Base-by-base conservation (phyloP, 306 rosid genomes). In the Vigna reflexopilosa region DNA sequence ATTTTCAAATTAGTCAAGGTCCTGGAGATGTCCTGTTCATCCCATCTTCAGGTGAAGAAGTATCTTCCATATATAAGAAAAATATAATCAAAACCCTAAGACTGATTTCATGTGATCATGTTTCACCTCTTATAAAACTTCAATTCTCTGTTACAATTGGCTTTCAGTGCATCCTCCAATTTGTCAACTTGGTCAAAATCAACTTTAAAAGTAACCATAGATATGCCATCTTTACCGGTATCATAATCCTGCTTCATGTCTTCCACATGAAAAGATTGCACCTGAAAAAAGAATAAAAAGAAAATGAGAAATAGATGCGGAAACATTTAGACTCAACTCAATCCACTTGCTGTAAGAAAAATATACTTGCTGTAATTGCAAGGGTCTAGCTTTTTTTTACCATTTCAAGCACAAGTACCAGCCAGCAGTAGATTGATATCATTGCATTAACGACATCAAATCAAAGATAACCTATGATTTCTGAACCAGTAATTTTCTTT, bases 201-300 rank as follows among this genome's bases (percentile, higher is more conserved):
- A 76, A 89, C 98, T 87, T 77, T 86, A 77, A 92, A 94, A 42
- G 86, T 87, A 63, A 94, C 91, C 97, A 90, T 87, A 51, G 92
- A 81, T 77, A 80, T 86, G 76, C 87, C 88, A 75, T 88, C 97
- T 78, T 94, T 94, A 64, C 97, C 97, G 2, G 93, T 92, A 70
- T 94, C 97, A 50, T 94, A 90, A 78, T 94, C 98, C 79, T 92
- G 95, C 73, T 84, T 86, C 70, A 94, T 79, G 73, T 89, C 96
- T 83, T 88, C 97, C 19, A 84, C 92, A 55, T 87, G 85, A 74
- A 89, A 92, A 74, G 86, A 80, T 70, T 90, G 97, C 77, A 92
- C 79, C 98, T 94, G 88, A 34, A 78, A 83, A 80, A 58, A 73
- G 32, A 30, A 30, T 30, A 66, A 6, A 55, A 24, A 59, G 14